A percentile compares a stretch with the other conserved stretches of the same genome.
These are phyloP conservation scores for Candida boidinii DNA, from an alignment of 805 yeast genomes.

Conservation along the genomic window DNA sequence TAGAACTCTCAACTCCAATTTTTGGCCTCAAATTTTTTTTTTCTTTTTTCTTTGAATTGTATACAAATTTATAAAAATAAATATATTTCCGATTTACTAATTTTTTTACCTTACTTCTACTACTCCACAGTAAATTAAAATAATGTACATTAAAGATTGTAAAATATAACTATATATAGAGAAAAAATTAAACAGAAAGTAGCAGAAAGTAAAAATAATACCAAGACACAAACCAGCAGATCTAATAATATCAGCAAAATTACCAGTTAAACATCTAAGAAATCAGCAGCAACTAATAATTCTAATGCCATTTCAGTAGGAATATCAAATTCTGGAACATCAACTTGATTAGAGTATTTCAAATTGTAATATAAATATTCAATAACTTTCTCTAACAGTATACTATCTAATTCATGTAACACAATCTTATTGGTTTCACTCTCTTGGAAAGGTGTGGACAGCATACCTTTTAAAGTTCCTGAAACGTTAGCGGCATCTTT, in stretches of 20 bases:
- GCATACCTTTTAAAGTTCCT: slow-evolving; percentile 53
- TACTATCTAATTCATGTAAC: slow-evolving; percentile 59
- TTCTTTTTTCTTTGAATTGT: too few relatives aligned
- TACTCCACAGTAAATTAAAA: too few relatives aligned
- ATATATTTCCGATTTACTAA: too few relatives aligned
- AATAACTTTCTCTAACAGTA: slow-evolving; percentile 66
- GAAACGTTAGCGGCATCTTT: slow-evolving; percentile 73
- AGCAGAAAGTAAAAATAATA: too few relatives aligned
- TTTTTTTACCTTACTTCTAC: too few relatives aligned
- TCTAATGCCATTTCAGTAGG: slow-evolving; percentile 95
- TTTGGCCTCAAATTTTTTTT: too few relatives aligned
- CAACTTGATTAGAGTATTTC: slow-evolving; percentile 55
- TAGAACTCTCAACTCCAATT: too few relatives aligned
- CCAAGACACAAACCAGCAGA: too few relatives aligned
- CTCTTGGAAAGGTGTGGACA: slow-evolving; percentile 50
- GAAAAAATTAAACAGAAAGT: too few relatives aligned
- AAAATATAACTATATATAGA: too few relatives aligned
- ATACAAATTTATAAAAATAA: too few relatives aligned
- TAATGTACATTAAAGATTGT: neutral
- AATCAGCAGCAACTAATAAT: slow-evolving; percentile 87
- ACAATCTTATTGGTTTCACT: slow-evolving; percentile 45
- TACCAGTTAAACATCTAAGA: slow-evolving; percentile 53
- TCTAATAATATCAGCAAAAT: too few relatives aligned
- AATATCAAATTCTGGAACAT: slow-evolving; percentile 77
- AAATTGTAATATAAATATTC: slow-evolving; percentile 76